Percentiles rank a stretch among this genome's conserved stretches.
phyloP scores from a whole-genome alignment of 2,329 filamentous ascomycete genomes.

The Penicillium sp. region DNA sequence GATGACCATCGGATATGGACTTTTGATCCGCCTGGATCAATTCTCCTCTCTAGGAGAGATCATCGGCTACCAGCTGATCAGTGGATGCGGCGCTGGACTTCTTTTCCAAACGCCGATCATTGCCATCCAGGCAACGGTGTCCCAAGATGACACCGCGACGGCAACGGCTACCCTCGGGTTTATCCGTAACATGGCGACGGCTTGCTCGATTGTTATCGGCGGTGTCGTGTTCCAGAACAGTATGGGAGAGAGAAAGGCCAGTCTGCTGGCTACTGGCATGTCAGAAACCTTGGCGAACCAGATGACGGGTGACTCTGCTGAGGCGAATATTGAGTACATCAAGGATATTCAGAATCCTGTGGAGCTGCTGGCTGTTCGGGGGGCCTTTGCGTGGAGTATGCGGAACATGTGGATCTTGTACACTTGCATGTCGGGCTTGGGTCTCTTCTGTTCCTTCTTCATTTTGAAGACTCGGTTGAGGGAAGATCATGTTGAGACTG shows the following conservation, averaged over 20 bases:
- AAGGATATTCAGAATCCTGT: constrained; percentile 37
- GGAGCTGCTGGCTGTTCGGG: constrained; percentile 43
- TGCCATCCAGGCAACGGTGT: constrained; percentile 55
- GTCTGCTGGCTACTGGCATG: constrained; percentile 56
- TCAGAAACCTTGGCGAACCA: constrained; percentile 20
- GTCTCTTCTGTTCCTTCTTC: constrained; percentile 46
- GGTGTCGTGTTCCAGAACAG: constrained; percentile 76
- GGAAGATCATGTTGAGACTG: constrained; percentile 53
- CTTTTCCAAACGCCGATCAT: constrained; percentile 58
- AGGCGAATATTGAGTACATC: constrained; percentile 49
- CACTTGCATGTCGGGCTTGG: constrained; percentile 42
- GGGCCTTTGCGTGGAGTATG: constrained; percentile 52
- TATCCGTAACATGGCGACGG: constrained; percentile 66
- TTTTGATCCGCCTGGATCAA: constrained; percentile 46
- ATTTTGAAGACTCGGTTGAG: constrained; percentile 48
- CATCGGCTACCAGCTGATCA: constrained; percentile 52
- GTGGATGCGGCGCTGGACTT: constrained; percentile 52
- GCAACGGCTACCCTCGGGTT: constrained; percentile 56
- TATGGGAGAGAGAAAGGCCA: constrained; percentile 48
- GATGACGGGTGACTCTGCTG: constrained; percentile 46
- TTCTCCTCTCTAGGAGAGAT: constrained; percentile 41
- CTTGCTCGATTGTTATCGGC: constrained; percentile 69
- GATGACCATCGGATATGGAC: constrained; percentile 48
- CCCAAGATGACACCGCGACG: constrained; percentile 49
- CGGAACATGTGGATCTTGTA: constrained; percentile 53